These are phyloP conservation scores for Diaporthe eres DNA, from an alignment of 2,329 filamentous ascomycete genomes.

Conservation along the genomic window DNA sequence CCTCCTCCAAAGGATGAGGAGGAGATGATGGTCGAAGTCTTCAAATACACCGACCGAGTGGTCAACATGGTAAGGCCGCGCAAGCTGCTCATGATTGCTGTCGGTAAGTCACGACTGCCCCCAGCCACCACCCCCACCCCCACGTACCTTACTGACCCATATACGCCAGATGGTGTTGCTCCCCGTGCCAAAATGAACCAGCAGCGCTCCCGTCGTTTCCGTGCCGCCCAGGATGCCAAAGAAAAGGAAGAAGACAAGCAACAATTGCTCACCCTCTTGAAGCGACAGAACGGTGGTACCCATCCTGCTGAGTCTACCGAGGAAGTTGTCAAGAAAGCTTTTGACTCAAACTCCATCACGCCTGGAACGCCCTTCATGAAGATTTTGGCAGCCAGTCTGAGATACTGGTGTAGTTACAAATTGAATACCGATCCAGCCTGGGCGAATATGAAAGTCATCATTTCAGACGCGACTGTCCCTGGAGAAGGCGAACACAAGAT, in stretches of 20 bases:
- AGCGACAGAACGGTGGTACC: constrained; percentile 79
- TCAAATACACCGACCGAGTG: constrained; percentile 98
- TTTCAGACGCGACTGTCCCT: constrained; percentile 97
- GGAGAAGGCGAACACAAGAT: constrained; percentile 99
- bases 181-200: constrained; percentile 99
- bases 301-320: constrained; percentile 73
- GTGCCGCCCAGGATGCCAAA: constrained; percentile 92
- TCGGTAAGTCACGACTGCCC: constrained; percentile 72
- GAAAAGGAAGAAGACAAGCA: constrained; percentile 94
- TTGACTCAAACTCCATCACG: constrained; percentile 90
- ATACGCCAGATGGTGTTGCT: constrained; percentile 84
- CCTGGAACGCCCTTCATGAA: constrained; percentile 99
- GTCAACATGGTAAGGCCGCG: constrained; percentile 98
- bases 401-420: constrained; percentile 98
- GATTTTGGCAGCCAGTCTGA: constrained; percentile 87
- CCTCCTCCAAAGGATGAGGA: constrained; percentile 94
- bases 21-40: constrained; percentile 99
- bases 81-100: constrained; percentile 97
- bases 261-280: constrained; percentile 87
- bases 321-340: constrained; percentile 85
- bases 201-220: constrained; percentile 94
- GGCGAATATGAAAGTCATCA: constrained; percentile 97
- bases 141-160: constrained; percentile 47
- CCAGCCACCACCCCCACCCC: neutral
- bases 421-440: constrained; percentile 96